Evolutionary conservation across 2,329 filamentous ascomycete species (phyloP).

Genomic region (Hirsutella minnesotensis): DNA sequence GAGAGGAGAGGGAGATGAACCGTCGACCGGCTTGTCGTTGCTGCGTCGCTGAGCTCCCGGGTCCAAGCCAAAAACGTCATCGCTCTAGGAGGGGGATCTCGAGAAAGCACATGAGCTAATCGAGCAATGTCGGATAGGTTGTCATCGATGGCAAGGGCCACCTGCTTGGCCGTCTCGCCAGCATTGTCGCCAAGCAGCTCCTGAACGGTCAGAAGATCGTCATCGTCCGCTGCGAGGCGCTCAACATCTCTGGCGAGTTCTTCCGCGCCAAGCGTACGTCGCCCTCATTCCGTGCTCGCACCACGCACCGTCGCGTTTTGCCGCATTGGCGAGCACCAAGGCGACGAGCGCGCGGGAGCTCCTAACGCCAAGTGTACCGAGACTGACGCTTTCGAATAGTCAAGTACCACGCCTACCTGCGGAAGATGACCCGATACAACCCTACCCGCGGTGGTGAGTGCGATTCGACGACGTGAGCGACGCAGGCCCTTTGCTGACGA

Average conservation of each 20-base stretch:
- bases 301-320: not conserved
- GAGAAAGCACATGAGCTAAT: conserved; percentile 1
- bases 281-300: conserved; percentile 3
- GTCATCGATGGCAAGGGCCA: conserved; percentile 99
- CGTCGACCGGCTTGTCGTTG: not conserved
- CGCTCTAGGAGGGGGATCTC: not conserved
- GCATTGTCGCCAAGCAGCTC: conserved; percentile 97
- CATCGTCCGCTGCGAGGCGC: conserved; percentile 93
- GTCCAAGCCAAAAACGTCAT: not conserved
- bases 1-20: not conserved
- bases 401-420: conserved; percentile 99
- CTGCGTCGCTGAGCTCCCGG: not conserved
- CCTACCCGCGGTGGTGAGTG: conserved; percentile 89
- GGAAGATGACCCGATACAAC: conserved; percentile 99
- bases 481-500: conserved; percentile 21
- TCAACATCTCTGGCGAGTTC: conserved; percentile 99
- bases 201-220: conserved; percentile 99
- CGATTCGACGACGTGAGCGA: conserved; percentile 3
- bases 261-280: conserved; percentile 99
- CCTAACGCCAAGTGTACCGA: not conserved
- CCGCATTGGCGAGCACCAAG: not conserved
- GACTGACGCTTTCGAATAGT: conserved; percentile 45
- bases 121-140: conserved; percentile 44
- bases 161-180: conserved; percentile 96
- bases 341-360: not conserved